Conservation (phyloP, 306 rosid genomes). For the Trichosanthes cucumerina region DNA sequence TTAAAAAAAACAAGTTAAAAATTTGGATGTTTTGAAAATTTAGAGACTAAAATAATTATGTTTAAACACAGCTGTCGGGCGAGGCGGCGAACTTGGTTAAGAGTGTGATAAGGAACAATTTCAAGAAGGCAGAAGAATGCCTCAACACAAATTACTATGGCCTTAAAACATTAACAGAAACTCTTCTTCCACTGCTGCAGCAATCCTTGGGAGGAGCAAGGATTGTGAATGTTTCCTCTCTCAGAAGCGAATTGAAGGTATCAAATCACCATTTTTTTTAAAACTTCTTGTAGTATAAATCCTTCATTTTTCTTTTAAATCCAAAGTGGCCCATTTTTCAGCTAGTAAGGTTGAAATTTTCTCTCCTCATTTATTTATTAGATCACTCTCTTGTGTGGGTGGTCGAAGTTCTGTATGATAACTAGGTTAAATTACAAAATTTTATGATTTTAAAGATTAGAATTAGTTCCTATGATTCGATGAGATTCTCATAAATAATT, state of each 20-base stretch:
- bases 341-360: too few relatives aligned
- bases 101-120: conserved; percentile 21
- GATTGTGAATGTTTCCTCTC: conserved; percentile 46
- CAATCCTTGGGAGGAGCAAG: conserved; percentile 35
- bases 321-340: too few relatives aligned
- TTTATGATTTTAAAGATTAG: too few relatives aligned
- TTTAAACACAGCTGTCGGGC: conserved; percentile 33
- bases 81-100: conserved; percentile 22
- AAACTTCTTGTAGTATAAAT: not conserved
- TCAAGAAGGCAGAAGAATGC: conserved; percentile 39
- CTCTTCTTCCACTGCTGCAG: conserved; percentile 44
- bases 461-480: too few relatives aligned
- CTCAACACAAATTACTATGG: conserved; percentile 44
- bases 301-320: not conserved
- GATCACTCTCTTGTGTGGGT: too few relatives aligned
- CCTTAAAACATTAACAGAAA: conserved; percentile 37
- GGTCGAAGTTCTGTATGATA: too few relatives aligned
- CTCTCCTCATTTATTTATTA: too few relatives aligned
- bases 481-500: too few relatives aligned
- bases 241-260: conserved; percentile 48
- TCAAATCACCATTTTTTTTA: not conserved
- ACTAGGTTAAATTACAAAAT: too few relatives aligned
- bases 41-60: too few relatives aligned
- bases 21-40: too few relatives aligned
- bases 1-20: too few relatives aligned